A percentile compares a stretch with the other conserved stretches of the same genome.
Evolutionary conservation across 2,329 filamentous ascomycete species (phyloP).

Genomic region (Chlorencoelia australis): DNA sequence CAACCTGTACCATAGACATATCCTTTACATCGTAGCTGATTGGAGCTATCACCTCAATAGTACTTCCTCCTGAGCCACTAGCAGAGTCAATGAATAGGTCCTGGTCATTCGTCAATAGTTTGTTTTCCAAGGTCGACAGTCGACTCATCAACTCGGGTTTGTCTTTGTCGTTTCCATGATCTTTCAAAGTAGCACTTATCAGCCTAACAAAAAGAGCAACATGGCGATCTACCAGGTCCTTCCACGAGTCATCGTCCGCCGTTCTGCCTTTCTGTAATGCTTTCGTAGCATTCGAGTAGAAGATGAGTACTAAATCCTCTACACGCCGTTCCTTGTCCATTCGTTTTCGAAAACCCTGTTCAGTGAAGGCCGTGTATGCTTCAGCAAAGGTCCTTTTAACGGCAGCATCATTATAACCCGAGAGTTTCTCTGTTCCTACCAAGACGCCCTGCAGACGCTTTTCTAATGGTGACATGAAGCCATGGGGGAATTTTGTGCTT

Average conservation of each 20-base stretch:
- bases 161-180: conserved; percentile 77
- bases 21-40: conserved; percentile 90
- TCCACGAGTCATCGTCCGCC: conserved; percentile 79
- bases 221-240: conserved; percentile 84
- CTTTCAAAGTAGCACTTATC: conserved; percentile 67
- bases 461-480: conserved; percentile 59
- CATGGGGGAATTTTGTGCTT: conserved; percentile 60
- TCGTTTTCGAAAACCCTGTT: conserved; percentile 74
- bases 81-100: conserved; percentile 61
- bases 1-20: conserved; percentile 85
- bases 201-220: conserved; percentile 89
- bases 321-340: conserved; percentile 91
- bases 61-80: conserved; percentile 48
- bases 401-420: conserved; percentile 80
- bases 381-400: conserved; percentile 92
- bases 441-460: conserved; percentile 35
- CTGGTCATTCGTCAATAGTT: conserved; percentile 87
- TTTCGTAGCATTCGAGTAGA: conserved; percentile 90
- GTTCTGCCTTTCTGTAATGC: conserved; percentile 71
- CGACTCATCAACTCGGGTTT: conserved; percentile 74
- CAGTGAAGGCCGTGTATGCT: conserved; percentile 88
- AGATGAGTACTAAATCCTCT: conserved; percentile 88
- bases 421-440: conserved; percentile 70
- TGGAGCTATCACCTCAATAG: conserved; percentile 73
- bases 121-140: conserved; percentile 77